Percentiles rank a stretch among this genome's conserved stretches.
These are phyloP conservation scores for Tanozyma kutaoensis DNA, from an alignment of 805 yeast genomes.

Conservation along the genomic window DNA sequence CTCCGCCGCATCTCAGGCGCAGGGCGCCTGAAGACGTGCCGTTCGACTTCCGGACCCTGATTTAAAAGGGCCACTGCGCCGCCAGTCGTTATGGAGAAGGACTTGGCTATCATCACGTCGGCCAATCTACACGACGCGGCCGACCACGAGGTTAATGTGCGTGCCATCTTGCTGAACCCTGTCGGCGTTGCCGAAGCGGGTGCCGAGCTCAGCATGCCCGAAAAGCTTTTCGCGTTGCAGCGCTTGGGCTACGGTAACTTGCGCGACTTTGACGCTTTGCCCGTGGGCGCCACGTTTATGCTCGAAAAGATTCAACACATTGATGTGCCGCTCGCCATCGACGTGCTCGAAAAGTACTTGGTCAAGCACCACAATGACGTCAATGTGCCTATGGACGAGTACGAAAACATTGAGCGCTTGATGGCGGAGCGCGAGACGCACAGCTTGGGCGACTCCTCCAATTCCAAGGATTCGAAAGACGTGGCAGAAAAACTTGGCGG, in stretches of 20 bases:
- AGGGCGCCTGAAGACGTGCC: too few relatives aligned
- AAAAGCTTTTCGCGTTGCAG: conserved; percentile 14
- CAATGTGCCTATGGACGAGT: neutral
- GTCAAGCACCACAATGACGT: neutral
- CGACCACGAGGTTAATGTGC: too few relatives aligned
- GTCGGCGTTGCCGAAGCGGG: neutral
- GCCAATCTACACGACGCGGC: too few relatives aligned
- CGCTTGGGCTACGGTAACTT: conserved; percentile 14
- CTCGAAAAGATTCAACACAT: neutral
- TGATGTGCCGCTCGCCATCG: neutral
- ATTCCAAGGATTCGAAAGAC: too few relatives aligned
- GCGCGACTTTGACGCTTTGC: conserved; percentile 16
- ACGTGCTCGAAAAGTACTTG: neutral
- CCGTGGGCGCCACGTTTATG: conserved; percentile 15
- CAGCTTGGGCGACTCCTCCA: too few relatives aligned
- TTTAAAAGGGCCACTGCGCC: too few relatives aligned
- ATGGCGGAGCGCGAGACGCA: neutral
- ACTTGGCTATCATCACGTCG: too few relatives aligned
- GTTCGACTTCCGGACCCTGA: too few relatives aligned
- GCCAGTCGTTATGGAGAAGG: too few relatives aligned
- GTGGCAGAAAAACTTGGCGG: too few relatives aligned
- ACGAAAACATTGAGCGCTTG: neutral
- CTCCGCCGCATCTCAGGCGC: too few relatives aligned
- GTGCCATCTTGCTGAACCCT: too few relatives aligned
- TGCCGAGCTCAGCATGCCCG: neutral